phyloP scores from a whole-genome alignment of 2,329 filamentous ascomycete genomes.

The Colletotrichum orchidophilum region DNA sequence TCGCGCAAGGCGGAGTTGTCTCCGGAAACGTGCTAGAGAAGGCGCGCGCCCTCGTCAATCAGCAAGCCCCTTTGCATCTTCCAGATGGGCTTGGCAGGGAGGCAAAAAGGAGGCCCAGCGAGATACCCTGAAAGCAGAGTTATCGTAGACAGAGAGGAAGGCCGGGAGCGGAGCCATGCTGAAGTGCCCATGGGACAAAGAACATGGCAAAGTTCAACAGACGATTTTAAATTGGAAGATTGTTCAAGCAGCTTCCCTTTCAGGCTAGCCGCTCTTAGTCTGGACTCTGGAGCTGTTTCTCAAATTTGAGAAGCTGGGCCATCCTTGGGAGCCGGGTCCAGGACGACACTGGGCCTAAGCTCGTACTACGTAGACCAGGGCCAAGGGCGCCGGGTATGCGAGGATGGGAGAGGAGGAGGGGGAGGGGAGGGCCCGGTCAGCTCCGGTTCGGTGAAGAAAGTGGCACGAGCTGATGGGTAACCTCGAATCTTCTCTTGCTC shows the following conservation, averaged over 20 bases:
- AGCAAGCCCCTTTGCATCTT: conserved; percentile 16
- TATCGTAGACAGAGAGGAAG: background rate
- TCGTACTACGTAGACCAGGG: conserved; percentile 4
- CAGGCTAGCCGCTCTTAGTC: background rate
- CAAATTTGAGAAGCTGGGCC: conserved; percentile 21
- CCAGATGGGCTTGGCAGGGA: background rate
- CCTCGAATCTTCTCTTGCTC: background rate
- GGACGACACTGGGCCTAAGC: conserved; percentile 12
- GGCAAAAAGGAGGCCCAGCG: conserved; percentile 1
- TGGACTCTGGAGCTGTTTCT: background rate
- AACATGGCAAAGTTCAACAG: conserved; percentile 4
- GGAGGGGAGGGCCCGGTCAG: background rate
- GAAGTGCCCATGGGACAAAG: conserved; percentile 5
- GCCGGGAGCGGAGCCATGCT: conserved; percentile 16
- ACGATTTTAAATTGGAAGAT: background rate
- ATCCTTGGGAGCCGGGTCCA: background rate
- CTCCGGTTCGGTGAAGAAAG: conserved; percentile 22
- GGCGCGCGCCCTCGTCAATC: background rate
- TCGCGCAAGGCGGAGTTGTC: background rate
- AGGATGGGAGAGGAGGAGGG: background rate
- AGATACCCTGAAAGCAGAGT: background rate
- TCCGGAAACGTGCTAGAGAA: conserved; percentile 18
- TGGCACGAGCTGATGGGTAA: conserved; percentile 15
- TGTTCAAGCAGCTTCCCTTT: conserved; percentile 7
- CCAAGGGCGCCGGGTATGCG: conserved; percentile 1